A percentile compares a stretch with the other conserved stretches of the same genome.
Conservation (phyloP, 768 basidiomycete genomes). For the Leccinum variicolor region DNA sequence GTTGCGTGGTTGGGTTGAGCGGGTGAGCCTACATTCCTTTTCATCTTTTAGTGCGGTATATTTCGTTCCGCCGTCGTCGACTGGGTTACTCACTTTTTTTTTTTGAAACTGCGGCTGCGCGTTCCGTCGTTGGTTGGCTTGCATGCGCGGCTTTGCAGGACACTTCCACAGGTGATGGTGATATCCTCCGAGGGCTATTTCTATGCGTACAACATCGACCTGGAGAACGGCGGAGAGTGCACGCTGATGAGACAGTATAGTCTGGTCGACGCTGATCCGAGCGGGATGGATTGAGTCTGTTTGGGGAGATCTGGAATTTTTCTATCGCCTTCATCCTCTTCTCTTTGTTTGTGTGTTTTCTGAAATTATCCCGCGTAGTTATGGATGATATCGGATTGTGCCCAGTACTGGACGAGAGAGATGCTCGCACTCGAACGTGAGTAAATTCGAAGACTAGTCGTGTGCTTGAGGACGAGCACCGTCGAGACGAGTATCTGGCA, state of each 20-base stretch:
- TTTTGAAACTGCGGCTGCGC: neutral
- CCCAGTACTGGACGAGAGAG: neutral
- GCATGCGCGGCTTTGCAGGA: slow-evolving; percentile 41
- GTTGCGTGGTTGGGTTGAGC: slow-evolving; percentile 86
- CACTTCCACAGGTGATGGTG: slow-evolving; percentile 96
- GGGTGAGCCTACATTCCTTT: slow-evolving; percentile 52
- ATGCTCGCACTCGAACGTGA: neutral
- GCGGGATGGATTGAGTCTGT: slow-evolving; percentile 29
- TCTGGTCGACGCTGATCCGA: slow-evolving; percentile 27
- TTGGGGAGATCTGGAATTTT: neutral
- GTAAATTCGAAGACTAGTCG: neutral
- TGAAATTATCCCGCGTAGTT: neutral
- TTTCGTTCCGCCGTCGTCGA: neutral
- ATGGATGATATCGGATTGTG: neutral
- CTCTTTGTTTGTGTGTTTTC: neutral
- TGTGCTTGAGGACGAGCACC: neutral
- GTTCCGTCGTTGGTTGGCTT: neutral
- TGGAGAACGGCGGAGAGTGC: slow-evolving; percentile 96
- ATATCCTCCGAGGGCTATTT: slow-evolving; percentile 94
- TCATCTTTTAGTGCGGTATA: neutral
- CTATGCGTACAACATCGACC: slow-evolving; percentile 92
- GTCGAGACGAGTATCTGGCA: neutral
- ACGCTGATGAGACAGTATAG: slow-evolving; percentile 92
- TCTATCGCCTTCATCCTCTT: neutral
- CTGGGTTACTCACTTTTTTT: neutral